Base-by-base conservation (phyloP, 2,329 filamentous ascomycete genomes). In the Fusarium graminum region DNA sequence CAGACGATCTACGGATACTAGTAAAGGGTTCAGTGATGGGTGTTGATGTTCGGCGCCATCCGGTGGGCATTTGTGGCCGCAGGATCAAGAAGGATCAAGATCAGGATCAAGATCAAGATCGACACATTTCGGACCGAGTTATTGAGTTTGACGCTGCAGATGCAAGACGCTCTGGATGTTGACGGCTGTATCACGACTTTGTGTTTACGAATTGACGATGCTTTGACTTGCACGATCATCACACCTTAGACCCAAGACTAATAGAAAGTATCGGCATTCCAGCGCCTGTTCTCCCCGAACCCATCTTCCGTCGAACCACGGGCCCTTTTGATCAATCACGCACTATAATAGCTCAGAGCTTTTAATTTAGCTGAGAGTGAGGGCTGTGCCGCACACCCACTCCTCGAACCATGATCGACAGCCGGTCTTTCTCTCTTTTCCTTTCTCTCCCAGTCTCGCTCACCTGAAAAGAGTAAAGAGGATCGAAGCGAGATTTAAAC, bases 381-480 rank as follows among this genome's bases (percentile, higher is more conserved):
- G 42, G 22, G 25, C 46, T 52, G 58, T 44, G 63, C 62, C 62
- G 42, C 53, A 65, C 42, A 52, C 53, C 65, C 67, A 66, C 64
- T 52, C 51, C 42, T 60, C 68, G 58, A 68, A 63, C 69, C 54
- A 64, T 65, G 69, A 71, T 71, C 69, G 69, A 52, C 69, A 51
- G 30, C 36, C 40, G 38, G 47, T 36, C 32, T 52, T 51, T 34
- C 43, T 57, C 38, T 43, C 19, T 52, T 39, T 53, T 68, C 50
- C 29, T 34, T 51, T 47, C 47, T n/a, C n/a, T n/a, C n/a, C n/a
- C n/a, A n/a, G n/a, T n/a, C n/a, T 25, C 30, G 28, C 22, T 19
- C 32, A 49, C 38, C 53, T 22, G 6, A 22, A 22, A 36, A 51
- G 53, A 34, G 25, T 17, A 28, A 22, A 13, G 53, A 29, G 43